Percentiles rank a stretch among this genome's conserved stretches.
Evolutionary conservation across 768 basidiomycete genomes (phyloP).

Genomic region (Panaeolus papilionaceus): DNA sequence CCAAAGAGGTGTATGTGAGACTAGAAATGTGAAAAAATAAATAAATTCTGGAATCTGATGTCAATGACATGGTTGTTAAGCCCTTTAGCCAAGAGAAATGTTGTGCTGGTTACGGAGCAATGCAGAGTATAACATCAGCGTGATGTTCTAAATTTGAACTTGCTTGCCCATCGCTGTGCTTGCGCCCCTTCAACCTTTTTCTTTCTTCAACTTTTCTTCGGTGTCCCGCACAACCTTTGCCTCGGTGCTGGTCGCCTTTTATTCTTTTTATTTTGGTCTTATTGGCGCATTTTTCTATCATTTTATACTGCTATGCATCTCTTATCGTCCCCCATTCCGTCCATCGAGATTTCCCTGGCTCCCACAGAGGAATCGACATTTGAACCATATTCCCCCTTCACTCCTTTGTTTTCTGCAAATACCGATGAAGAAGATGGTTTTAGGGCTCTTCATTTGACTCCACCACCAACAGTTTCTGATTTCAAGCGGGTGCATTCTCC

Average conservation of each 20-base stretch:
- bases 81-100: conserved; percentile 15
- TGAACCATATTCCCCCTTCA: conserved; percentile 72
- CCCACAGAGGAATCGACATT: conserved; percentile 55
- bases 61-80: conserved; percentile 23
- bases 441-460: conserved; percentile 63
- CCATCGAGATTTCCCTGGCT: conserved; percentile 74
- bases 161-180: conserved; percentile 26
- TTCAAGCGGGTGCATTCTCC: conserved; percentile 39
- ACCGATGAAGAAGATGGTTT: conserved; percentile 54
- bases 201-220: conserved; percentile 36
- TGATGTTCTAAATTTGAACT: conserved; percentile 26
- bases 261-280: conserved; percentile 31
- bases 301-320: conserved; percentile 42
- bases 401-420: conserved; percentile 35
- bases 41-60: conserved; percentile 23
- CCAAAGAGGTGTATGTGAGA: conserved; percentile 5
- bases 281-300: conserved; percentile 22
- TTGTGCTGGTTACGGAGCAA: conserved; percentile 25
- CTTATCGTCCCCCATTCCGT: conserved; percentile 56
- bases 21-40: conserved; percentile 1
- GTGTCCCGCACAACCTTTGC: conserved; percentile 32
- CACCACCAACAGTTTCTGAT: conserved; percentile 54
- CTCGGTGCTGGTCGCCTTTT: conserved; percentile 62
- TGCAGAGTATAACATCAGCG: conserved; percentile 30
- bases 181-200: conserved; percentile 27